Base-by-base conservation (phyloP, 1,139 yeast genomes). In the Saccharomyces uvarum region DNA sequence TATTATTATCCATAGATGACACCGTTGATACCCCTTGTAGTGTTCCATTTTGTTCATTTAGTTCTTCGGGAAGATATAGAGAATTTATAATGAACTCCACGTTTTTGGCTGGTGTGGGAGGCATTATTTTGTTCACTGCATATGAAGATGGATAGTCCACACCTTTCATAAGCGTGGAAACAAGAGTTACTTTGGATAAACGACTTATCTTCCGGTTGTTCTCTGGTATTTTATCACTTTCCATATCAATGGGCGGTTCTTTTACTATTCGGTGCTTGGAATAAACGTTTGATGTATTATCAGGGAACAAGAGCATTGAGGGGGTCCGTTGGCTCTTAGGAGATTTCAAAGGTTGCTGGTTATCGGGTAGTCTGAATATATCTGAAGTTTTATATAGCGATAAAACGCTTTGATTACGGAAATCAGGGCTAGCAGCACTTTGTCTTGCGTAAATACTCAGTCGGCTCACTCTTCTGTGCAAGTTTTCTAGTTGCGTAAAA, bases 91-190 rank as follows among this genome's bases (percentile, higher is more conserved):
- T 66, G 46, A 70, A 71, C 48, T 81, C 86, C 78, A 83, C 78
- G 59, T 80, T 83, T 65, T 79, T 83, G 1, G 82, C 83, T 0
- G 90, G 90, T 0, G 90, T 83, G 4, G 85, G 80, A 1, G 93
- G 90, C 6, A 82, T 68, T 53, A 82, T 75, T 44, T 68, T 61
- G 53, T 68, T 64, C 19, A 81, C 75, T 56, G 75, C 71, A 28
- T 84, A 75, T 70, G 75, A 59, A 44, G 66, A 60, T 60, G 75
- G 67, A 61, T 69, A 57, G 51, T 66, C 67, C 2, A 69, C 58
- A 16, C 70, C 72, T 52, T 70, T 65, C 27, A 73, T 68, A 6
- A 68, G 61, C 27, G 66, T 63, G 46, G 71, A 66, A 7, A 70
- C 57, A 44, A 61, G 60, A 26, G 67, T 58, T 42, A 64, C 58